Base-by-base conservation (phyloP, 768 basidiomycete species). In the Tremella fuciformis region DNA sequence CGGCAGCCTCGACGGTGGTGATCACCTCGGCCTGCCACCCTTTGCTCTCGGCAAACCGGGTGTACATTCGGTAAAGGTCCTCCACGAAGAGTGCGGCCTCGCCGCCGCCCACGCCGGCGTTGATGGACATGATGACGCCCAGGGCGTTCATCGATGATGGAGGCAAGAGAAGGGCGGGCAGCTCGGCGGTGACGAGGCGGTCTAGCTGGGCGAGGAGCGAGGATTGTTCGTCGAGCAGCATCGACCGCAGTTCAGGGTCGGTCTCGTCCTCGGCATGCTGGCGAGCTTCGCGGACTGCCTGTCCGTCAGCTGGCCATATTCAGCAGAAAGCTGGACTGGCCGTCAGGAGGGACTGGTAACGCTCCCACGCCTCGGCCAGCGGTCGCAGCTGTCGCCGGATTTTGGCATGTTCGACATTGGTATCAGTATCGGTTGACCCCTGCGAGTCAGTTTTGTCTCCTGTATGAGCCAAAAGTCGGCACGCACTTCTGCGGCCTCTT, bases 101-200 rank as follows among this genome's bases (percentile, higher is more conserved):
- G 0, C 86, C 85, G 0, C 94, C 94, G 0, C 94, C 94, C 0
- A 92, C 90, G 15, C 92, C 94, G 0, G 91, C 84, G 69, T 94
- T 94, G 49, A 98, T 79, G 67, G 98, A 94, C 61, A 99, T 79
- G 50, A 97, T 80, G 2, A 89, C 90, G 9, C 88, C 87, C 15
- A 89, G 79, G 2, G 82, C 75, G 0, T 79, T 78, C 0, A 89
- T 90, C 2, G 81, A 64, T 0, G 88, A 88, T 0, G 84, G 79
- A 0, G 89, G 91, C 1, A 89, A 81, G 57, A 94, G 84, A 2
- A 91, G 81, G 0, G 81, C 65, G 0, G 91, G 89, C 66, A 93
- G 48, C 78, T 68, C 53, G 75, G 63, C 3, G 24, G 50, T 51
- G 66, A 77, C 25, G 73, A 76, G 59, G 3, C 26, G 50, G 9